Base-by-base conservation (phyloP, 1,284 basidiomycete species). In the Fomitopsis schrenkii region DNA sequence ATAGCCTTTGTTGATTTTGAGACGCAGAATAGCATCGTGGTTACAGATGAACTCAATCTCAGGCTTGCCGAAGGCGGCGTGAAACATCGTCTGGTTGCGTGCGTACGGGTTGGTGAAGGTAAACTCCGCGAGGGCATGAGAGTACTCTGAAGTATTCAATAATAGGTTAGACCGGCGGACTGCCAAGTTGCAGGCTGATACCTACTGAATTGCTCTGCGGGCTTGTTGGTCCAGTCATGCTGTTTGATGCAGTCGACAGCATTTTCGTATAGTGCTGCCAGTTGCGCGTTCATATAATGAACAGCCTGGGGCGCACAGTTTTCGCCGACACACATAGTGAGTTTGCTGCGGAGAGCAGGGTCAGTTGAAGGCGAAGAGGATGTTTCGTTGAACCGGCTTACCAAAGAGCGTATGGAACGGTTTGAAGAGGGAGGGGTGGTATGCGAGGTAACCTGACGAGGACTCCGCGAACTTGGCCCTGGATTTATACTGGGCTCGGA, bases 201-300 rank as follows among this genome's bases (percentile, higher is more conserved):
- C 54, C 35, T 28, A 61, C 65, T 59, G 40, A 65, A 59, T 22
- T 63, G 59, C 7, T 62, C 58, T 19, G 62, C 61, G 2, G 61
- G 60, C 61, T 62, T 66, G 1, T 66, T 55, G 35, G 63, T 62
- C n/a, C 62, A 60, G 10, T 60, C 62, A 19, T 70, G 67, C 41
- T 68, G 57, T n/a, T 65, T 56, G 14, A 69, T 60, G 57, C 73
- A 74, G 33, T 67, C 64, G 19, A 59, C 30, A 10, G 70, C 68
- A 46, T 71, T 73, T 26, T 70, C 62, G 57, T 69, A 70, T 17
- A 73, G 68, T 3, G 69, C 68, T 3, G 62, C 42, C 41, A 74
- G 66, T 59, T 75, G 74, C 5, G 71, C 68, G 60, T 73, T 74
- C 60, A 75, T 64, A 52, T 74, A 75, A 19, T 68, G 70, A n/a